Conservation (phyloP, 768 basidiomycete species). For the Kwoniella shandongensis region DNA sequence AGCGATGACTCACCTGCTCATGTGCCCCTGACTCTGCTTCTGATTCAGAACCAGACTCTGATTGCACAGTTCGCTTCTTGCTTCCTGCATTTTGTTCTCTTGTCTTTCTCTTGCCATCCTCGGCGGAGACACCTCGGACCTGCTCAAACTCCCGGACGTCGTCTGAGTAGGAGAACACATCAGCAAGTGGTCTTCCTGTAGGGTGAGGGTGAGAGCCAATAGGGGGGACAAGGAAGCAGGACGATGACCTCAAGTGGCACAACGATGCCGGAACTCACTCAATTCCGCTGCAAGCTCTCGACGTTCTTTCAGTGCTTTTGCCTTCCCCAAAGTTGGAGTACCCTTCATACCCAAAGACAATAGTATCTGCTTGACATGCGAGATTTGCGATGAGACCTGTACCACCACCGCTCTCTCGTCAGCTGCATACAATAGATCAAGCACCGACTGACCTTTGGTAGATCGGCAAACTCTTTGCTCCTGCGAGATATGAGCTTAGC, state of each 20-base stretch:
- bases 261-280: constrained; percentile 57
- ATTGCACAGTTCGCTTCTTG: not conserved
- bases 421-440: not conserved
- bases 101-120: not conserved
- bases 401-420: not conserved
- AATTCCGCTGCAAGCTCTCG: constrained; percentile 77
- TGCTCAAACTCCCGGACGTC: constrained; percentile 45
- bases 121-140: constrained; percentile 30
- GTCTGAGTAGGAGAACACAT: constrained; percentile 20
- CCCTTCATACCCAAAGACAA: constrained; percentile 70
- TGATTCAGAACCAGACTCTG: constrained; percentile 3
- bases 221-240: not conserved
- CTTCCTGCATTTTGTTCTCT: not conserved
- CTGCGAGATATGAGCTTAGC: constrained; percentile 16
- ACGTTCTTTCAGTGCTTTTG: constrained; percentile 68
- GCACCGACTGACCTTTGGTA: constrained; percentile 28
- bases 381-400: constrained; percentile 39
- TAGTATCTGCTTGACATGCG: constrained; percentile 27
- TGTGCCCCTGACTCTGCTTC: constrained; percentile 3
- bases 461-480: constrained; percentile 45
- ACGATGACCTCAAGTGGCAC: not conserved
- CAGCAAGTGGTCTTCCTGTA: not conserved
- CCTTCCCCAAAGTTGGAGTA: constrained; percentile 74
- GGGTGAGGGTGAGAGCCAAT: not conserved
- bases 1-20: constrained; percentile 20